Evolutionary conservation across 805 yeast species (phyloP), one percentile per base, ranked within the genome.

Genomic region (Tetrapisispora iriomotensis): DNA sequence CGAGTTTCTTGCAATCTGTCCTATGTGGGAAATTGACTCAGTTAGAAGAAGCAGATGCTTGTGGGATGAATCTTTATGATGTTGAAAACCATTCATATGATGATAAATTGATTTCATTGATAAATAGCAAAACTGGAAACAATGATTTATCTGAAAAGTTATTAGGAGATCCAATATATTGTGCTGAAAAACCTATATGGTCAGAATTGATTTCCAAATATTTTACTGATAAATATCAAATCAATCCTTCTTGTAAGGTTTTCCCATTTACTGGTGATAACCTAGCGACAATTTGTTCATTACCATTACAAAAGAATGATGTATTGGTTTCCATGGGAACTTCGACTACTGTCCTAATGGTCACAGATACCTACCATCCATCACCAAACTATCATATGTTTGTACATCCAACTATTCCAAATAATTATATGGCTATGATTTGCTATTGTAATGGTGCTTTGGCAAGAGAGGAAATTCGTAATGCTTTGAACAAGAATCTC

Each of bases 51-150:
- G 77, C 85, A 12, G 96, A 88, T 61, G 94, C 84, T 2, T 85
- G 96, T 62, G 96, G 96, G 9, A 86, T 86, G 92, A 88, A 88
- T 51, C 52, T 87, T 34, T 86, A 84, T 65, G 88, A 84, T 58
- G 72, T 87, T 29, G 46, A 64, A n/a, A 64, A 72, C 9, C 65
- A 69, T 24, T 56, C 67, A 15, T 86, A 75, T 67, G 68, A 77
- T 53, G 72, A 72, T 9, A 68, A 69, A 12, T 66, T 86, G 29
- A 52, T 84, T 18, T 62, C 75, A 1, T 49, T 62, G 4, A 51
- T 64, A 14, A 60, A 51, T 26, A 29, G 19, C 14, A 34, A 36
- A 5, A 28, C 19, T 7, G 15, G 6, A 2, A 15, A 10, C 6
- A 54, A 50, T n/a, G 45, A 46, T 8, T 22, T 44, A 2, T 44